These are phyloP conservation scores for Luvunga scandens DNA, from an alignment of 345 rosid genomes.

Conservation along the genomic window DNA sequence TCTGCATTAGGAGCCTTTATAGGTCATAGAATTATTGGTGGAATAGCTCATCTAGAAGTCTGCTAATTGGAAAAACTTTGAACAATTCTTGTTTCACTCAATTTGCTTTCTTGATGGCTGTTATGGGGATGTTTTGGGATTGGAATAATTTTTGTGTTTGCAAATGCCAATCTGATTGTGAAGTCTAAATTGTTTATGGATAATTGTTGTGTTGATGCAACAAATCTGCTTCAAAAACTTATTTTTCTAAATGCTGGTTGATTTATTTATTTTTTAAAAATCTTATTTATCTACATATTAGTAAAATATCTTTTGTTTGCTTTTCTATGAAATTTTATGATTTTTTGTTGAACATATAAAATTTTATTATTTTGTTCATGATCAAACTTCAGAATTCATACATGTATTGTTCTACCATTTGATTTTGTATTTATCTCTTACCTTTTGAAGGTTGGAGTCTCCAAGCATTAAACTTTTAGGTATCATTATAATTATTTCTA, in stretches of 20 bases:
- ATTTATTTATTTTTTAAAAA: too few species aligned
- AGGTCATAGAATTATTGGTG: neutral
- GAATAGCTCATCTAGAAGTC: neutral
- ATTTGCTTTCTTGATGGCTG: neutral
- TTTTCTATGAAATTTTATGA: neutral
- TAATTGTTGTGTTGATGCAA: neutral
- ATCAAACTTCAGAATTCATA: neutral
- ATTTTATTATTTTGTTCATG: neutral
- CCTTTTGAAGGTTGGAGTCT: slow-evolving; percentile 76
- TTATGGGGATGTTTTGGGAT: neutral
- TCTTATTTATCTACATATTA: neutral
- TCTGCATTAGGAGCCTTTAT: neutral
- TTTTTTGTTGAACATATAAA: neutral
- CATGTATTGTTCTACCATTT: slow-evolving; percentile 21
- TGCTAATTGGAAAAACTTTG: neutral
- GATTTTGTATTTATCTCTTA: slow-evolving; percentile 15
- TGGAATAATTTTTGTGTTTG: neutral
- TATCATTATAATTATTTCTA: slow-evolving; percentile 75
- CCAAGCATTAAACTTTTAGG: slow-evolving; percentile 93
- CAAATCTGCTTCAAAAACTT: neutral
- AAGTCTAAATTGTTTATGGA: neutral
- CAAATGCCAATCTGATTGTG: neutral
- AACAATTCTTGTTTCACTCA: neutral
- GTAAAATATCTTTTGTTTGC: neutral
- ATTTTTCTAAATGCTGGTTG: neutral